A percentile compares a stretch with the other conserved stretches of the same genome.
Evolutionary conservation across 1,139 yeast genomes (phyloP).

Genomic region (Geotrichum australiense): DNA sequence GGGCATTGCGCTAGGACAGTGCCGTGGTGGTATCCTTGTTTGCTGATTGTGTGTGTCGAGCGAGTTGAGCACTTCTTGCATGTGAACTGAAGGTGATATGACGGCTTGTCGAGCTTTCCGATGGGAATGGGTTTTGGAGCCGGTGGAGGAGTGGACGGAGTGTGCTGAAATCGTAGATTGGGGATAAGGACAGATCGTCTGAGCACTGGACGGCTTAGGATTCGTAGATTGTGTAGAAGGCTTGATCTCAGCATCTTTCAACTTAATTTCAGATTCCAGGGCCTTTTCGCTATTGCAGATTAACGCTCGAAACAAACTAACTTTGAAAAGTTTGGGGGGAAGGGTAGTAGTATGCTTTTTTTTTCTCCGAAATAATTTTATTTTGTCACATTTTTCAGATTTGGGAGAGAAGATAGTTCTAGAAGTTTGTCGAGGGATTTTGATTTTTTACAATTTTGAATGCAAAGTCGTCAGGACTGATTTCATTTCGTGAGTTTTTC

Average conservation of each 20-base stretch:
- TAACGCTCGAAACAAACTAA: neutral
- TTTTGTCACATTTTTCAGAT: neutral
- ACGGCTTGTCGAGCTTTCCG: conserved; percentile 45
- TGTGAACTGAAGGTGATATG: conserved; percentile 82
- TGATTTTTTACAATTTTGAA: neutral
- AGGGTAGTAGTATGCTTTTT: neutral
- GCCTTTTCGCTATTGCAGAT: neutral
- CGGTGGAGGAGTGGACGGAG: neutral
- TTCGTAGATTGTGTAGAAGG: neutral
- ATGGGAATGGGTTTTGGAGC: conserved; percentile 6
- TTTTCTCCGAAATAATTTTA: neutral
- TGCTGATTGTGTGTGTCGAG: conserved; percentile 80
- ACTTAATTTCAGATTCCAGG: neutral
- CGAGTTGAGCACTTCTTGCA: conserved; percentile 83
- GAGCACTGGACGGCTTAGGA: neutral
- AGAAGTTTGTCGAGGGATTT: conserved; percentile 2
- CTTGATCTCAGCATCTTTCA: neutral
- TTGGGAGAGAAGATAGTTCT: neutral
- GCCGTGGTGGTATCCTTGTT: conserved; percentile 84
- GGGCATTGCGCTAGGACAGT: conserved; percentile 91
- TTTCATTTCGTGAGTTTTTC: neutral
- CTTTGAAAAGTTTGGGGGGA: neutral
- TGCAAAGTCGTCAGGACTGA: neutral
- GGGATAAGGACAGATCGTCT: neutral
- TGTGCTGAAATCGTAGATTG: neutral